Conservation (phyloP, 2,329 filamentous ascomycete genomes). For the Sarocladiaceae sp. region DNA sequence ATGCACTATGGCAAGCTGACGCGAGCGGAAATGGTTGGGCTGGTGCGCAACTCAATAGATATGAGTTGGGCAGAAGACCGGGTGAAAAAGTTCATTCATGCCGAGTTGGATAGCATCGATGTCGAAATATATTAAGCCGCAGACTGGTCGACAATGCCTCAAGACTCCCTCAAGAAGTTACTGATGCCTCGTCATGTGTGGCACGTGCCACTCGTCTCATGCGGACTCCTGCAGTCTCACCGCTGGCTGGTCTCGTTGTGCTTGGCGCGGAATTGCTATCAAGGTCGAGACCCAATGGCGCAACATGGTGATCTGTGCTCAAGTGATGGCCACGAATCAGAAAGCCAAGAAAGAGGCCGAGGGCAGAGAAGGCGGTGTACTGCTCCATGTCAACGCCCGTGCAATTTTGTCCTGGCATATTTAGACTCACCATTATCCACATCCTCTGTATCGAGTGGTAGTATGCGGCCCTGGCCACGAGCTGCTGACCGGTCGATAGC, state of each 20-base stretch:
- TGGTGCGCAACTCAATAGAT: slow-evolving; percentile 37
- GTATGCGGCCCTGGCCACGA: slow-evolving; percentile 20
- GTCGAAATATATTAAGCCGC: neutral
- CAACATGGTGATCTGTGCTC: slow-evolving; percentile 9
- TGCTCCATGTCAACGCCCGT: neutral
- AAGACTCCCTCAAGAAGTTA: neutral
- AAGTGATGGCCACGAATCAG: slow-evolving; percentile 8
- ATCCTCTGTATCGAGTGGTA: slow-evolving; percentile 19
- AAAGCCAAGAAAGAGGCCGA: slow-evolving; percentile 3
- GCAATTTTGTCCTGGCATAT: neutral
- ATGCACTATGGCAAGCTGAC: slow-evolving; percentile 21
- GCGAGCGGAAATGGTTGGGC: slow-evolving; percentile 35
- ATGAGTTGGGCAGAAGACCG: slow-evolving; percentile 41
- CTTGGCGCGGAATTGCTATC: neutral
- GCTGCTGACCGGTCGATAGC: slow-evolving; percentile 16
- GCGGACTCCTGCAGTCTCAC: neutral
- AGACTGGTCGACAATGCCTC: neutral
- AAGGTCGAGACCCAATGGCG: slow-evolving; percentile 1
- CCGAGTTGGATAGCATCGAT: slow-evolving; percentile 6
- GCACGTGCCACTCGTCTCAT: neutral
- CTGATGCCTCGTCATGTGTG: neutral
- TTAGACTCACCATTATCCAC: slow-evolving; percentile 23
- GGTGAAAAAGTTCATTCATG: slow-evolving; percentile 24
- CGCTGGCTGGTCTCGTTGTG: neutral
- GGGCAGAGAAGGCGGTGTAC: slow-evolving; percentile 8